Evolutionary conservation across 2,329 filamentous ascomycete species (phyloP).

Genomic region (Phyllosticta capitalensis): DNA sequence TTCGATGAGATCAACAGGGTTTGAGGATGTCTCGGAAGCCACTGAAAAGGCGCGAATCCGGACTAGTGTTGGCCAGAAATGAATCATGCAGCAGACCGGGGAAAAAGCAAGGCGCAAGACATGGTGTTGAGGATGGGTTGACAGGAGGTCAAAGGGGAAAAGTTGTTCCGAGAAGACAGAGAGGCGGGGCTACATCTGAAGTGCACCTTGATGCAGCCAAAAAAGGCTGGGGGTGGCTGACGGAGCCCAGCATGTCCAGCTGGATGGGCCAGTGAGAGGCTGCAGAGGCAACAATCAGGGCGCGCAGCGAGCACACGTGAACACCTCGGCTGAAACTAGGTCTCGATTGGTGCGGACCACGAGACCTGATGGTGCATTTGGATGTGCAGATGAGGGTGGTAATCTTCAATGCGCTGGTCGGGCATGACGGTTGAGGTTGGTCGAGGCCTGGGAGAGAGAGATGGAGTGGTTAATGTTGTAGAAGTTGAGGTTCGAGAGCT

Average conservation of each 20-base stretch:
- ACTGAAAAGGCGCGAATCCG: not conserved
- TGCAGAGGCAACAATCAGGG: constrained; percentile 7
- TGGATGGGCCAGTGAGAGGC: constrained; percentile 1
- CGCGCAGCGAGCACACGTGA: constrained; percentile 8
- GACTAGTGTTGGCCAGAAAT: not conserved
- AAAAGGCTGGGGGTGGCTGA: not conserved
- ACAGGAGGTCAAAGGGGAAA: not conserved
- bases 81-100: not conserved
- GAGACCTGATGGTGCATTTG: constrained; percentile 9
- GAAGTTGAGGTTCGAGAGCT: too few relatives aligned
- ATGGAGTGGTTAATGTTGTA: too few relatives aligned
- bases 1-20: not conserved
- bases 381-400: constrained; percentile 9
- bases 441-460: too few relatives aligned
- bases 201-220: not conserved
- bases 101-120: not conserved
- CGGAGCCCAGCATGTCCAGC: not conserved
- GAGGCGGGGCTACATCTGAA: not conserved
- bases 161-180: not conserved
- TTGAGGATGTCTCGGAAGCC: not conserved
- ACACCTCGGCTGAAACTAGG: constrained; percentile 5
- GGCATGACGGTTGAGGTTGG: not conserved
- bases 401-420: not conserved
- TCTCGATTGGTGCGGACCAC: constrained; percentile 6
- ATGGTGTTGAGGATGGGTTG: not conserved